Evolutionary conservation across 345 rosid species (phyloP), one percentile per base, ranked within the genome.

Genomic region (Linum tenue): DNA sequence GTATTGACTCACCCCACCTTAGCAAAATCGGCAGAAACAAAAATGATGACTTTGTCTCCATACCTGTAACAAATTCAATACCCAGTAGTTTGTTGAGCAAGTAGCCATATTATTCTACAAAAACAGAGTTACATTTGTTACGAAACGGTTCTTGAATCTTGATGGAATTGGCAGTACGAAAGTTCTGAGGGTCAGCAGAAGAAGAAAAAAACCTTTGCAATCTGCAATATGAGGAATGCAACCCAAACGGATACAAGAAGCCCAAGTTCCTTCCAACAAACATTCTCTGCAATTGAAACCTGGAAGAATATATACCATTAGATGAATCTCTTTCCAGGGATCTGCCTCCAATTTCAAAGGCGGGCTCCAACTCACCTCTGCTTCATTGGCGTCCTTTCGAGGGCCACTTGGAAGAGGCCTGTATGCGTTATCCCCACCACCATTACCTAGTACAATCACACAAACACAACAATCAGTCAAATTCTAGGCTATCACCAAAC

Each of bases 171-270:
- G 42, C 31, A 51, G 7, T 9, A 10, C 9, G 17, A 35, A 64
- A 39, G 9, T 58, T 57, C 17, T 43, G 63, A 12, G 22, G 16
- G n/a, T 16, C n/a, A 55, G 69, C 37, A 65, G 3, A n/a, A 38
- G 61, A 64, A 60, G 15, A 16, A 55, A 60, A 22, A 1, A 70
- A 87, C 97, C 97, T 87, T 83, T 8, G 72, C 69, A 63, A 90
- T 79, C 81, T 90, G 97, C 73, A 90, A 72, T 60, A 40, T 80
- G 22, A 90, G 80, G 76, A 82, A 85, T 31, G 88, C 75, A 70
- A 83, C 71, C 95, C 97, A 90, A 64, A 90, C 97, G 37, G 82
- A 80, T 40, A 78, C 81, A 9, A 90, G 97, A 75, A 90, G 84
- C 2, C 97, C 94, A 8, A 90, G 80, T 78, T 90, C 95, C 75